A percentile compares a stretch with the other conserved stretches of the same genome.
Evolutionary conservation across 176 grass and related monocot species (phyloP).

Genomic region (Cenchrus americanus): DNA sequence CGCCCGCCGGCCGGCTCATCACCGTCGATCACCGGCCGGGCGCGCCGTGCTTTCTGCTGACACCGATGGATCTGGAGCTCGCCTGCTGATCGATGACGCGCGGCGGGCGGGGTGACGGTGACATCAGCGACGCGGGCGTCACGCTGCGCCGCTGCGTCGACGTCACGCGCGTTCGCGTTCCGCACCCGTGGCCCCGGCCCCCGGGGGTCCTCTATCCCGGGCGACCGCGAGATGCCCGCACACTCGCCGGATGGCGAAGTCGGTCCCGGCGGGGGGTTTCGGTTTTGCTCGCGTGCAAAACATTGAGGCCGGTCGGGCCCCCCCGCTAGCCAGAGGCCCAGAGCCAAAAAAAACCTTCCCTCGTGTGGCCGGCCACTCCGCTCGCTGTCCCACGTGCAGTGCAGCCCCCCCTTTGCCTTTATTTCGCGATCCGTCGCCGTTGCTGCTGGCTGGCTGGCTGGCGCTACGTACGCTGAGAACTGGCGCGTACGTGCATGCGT

Average conservation of each 20-base stretch:
- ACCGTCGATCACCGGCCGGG: too few species aligned
- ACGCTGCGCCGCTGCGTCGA: constrained; percentile 29
- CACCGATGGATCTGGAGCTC: neutral
- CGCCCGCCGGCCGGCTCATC: neutral
- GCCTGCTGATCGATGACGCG: neutral
- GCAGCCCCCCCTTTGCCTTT: neutral
- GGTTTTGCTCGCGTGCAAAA: constrained; percentile 35
- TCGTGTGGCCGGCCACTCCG: neutral
- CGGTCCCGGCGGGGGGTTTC: neutral
- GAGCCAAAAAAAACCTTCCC: too few species aligned
- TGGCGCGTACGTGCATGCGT: too few species aligned
- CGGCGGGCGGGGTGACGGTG: neutral
- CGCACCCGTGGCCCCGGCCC: neutral
- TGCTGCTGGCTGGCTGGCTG: too few species aligned
- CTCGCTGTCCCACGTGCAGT: neutral
- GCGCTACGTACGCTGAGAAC: too few species aligned
- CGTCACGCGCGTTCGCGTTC: constrained; percentile 42
- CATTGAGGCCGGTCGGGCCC: neutral
- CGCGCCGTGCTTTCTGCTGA: neutral
- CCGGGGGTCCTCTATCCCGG: too few species aligned
- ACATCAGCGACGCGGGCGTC: constrained; percentile 46
- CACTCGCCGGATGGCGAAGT: neutral
- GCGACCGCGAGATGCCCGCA: neutral
- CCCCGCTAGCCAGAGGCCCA: too few species aligned
- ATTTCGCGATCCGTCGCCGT: neutral